phyloP scores from a whole-genome alignment of 331 rosid species.

The Quercus phellos region DNA sequence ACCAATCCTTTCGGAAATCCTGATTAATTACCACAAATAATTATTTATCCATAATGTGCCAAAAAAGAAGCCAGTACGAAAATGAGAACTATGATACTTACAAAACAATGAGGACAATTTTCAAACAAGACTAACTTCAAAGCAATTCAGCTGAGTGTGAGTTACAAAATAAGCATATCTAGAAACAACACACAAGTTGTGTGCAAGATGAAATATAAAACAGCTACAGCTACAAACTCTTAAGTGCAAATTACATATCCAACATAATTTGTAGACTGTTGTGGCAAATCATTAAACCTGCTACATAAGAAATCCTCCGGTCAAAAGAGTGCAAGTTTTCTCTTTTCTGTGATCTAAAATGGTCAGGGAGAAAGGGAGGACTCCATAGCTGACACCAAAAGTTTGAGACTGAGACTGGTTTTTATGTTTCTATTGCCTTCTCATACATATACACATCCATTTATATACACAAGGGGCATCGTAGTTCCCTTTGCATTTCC shows the following conservation, averaged over 20 bases:
- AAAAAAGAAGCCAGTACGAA: neutral
- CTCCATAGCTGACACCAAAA: too few species aligned
- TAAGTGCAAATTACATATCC: neutral
- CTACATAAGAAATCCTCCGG: neutral
- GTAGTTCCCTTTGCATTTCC: neutral
- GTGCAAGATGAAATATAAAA: neutral
- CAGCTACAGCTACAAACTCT: neutral
- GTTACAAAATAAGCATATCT: neutral
- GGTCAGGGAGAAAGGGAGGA: neutral
- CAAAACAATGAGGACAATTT: neutral
- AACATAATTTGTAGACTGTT: neutral
- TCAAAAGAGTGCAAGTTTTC: neutral
- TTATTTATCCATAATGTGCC: neutral
- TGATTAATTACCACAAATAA: slow-evolving; percentile 25
- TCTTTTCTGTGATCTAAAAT: neutral
- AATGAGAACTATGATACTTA: neutral
- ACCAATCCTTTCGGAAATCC: slow-evolving; percentile 96
- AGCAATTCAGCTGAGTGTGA: neutral
- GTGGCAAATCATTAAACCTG: neutral
- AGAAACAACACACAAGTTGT: neutral
- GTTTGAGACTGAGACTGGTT: too few species aligned
- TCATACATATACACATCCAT: neutral
- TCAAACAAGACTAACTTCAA: neutral
- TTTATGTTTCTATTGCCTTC: neutral
- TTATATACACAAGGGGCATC: neutral